A percentile compares a stretch with the other conserved stretches of the same genome.
Conservation (phyloP, 768 basidiomycete species). For the Phanerochaete carnosa region DNA sequence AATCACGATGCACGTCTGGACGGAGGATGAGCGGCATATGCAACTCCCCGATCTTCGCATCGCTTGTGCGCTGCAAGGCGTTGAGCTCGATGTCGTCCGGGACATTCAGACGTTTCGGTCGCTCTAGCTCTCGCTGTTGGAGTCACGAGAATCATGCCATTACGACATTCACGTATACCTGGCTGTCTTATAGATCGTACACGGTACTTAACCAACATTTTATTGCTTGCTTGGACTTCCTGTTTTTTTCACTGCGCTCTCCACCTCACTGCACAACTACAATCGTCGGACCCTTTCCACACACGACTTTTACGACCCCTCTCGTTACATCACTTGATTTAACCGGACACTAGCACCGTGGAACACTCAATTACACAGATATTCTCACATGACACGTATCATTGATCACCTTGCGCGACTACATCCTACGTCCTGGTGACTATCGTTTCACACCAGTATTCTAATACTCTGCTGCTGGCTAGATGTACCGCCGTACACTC, state of each 20-base stretch:
- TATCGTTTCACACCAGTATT: neutral
- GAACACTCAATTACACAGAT: neutral
- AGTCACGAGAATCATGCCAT: neutral
- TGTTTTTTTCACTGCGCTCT: neutral
- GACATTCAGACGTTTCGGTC: constrained; percentile 53
- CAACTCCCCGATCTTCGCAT: constrained; percentile 55
- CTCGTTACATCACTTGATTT: neutral
- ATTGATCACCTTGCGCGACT: neutral
- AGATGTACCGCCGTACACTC: too few species aligned
- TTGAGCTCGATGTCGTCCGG: constrained; percentile 48
- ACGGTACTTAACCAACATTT: neutral
- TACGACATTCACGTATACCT: constrained; percentile 3
- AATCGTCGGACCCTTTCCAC: neutral
- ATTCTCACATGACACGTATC: neutral
- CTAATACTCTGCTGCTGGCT: too few species aligned
- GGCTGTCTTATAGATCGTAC: constrained; percentile 17
- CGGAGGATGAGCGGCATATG: constrained; percentile 46
- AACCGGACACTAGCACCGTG: neutral
- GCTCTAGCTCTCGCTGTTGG: constrained; percentile 14
- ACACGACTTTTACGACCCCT: neutral
- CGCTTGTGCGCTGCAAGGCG: constrained; percentile 59
- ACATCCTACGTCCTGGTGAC: neutral
- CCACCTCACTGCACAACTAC: neutral
- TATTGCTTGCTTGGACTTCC: neutral
- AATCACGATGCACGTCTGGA: constrained; percentile 54